A percentile compares a stretch with the other conserved stretches of the same genome.
Evolutionary conservation across 2,329 filamentous ascomycete genomes (phyloP).

Genomic region (Diaporthe nobilis): DNA sequence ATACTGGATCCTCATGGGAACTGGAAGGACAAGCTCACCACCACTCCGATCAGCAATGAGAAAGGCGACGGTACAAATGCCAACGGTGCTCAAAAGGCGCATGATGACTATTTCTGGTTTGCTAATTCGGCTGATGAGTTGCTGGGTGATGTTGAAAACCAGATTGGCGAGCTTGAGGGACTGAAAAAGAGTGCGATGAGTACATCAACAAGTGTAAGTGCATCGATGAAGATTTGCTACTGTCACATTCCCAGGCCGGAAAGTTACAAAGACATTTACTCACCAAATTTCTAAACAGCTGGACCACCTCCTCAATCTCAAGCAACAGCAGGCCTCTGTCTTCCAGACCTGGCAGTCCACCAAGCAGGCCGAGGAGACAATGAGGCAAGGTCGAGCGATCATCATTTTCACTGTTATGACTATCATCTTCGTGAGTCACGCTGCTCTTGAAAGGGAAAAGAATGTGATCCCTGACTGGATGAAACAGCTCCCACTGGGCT

Average conservation of each 20-base stretch:
- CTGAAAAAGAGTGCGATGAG: slow-evolving; percentile 20
- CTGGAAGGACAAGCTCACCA: slow-evolving; percentile 34
- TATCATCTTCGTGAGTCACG: slow-evolving; percentile 49
- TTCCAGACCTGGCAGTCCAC: slow-evolving; percentile 50
- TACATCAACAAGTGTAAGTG: slow-evolving; percentile 16
- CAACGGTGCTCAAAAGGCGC: too few relatives aligned
- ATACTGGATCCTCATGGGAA: slow-evolving; percentile 41
- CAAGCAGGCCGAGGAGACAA: slow-evolving; percentile 47
- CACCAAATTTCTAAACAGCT: slow-evolving; percentile 22
- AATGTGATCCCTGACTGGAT: too few relatives aligned
- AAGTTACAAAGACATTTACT: neutral
- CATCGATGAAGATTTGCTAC: too few relatives aligned
- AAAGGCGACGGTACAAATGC: too few relatives aligned
- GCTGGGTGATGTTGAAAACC: neutral
- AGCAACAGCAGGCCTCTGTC: slow-evolving; percentile 52
- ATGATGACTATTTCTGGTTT: slow-evolving; percentile 2
- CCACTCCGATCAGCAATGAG: too few relatives aligned
- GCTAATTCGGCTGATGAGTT: neutral
- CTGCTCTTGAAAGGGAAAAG: too few relatives aligned
- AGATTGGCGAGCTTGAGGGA: neutral
- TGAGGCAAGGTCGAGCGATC: slow-evolving; percentile 50
- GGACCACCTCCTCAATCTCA: slow-evolving; percentile 47
- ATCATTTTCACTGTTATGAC: slow-evolving; percentile 53
- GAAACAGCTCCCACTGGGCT: neutral
- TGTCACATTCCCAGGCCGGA: too few relatives aligned